Conservation (phyloP, 1,284 basidiomycete genomes). For the Clitocybe nebularis region DNA sequence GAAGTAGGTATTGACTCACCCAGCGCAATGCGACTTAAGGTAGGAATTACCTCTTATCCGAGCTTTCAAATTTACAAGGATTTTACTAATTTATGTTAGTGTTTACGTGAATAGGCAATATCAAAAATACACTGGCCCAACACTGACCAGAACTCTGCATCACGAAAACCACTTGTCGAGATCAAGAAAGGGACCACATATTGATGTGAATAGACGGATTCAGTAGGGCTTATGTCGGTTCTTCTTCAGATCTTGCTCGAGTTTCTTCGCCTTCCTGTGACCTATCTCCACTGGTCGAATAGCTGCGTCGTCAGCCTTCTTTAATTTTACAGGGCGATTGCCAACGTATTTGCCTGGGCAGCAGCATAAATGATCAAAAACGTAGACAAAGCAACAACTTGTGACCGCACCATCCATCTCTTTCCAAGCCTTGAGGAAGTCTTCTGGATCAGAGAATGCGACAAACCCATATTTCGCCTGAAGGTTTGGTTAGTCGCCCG, state of each 20-base stretch:
- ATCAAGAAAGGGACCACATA: not conserved
- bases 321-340: constrained; percentile 89
- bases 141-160: too few species aligned
- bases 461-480: constrained; percentile 98
- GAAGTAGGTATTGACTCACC: too few species aligned
- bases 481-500: too few species aligned
- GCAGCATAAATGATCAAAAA: constrained; percentile 9
- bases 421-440: constrained; percentile 98
- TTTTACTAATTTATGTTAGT: too few species aligned
- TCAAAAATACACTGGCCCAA: too few species aligned
- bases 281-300: constrained; percentile 93
- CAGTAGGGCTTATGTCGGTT: constrained; percentile 75
- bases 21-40: too few species aligned
- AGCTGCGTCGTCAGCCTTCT: constrained; percentile 79
- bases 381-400: not conserved
- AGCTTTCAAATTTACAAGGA: too few species aligned
- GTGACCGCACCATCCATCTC: constrained; percentile 89
- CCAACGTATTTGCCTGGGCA: constrained; percentile 90
- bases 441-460: constrained; percentile 96
- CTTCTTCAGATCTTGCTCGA: constrained; percentile 80
- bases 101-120: too few species aligned
- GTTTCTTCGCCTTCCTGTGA: constrained; percentile 79
- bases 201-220: constrained; percentile 9
- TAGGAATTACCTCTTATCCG: too few species aligned
- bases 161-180: too few species aligned